Base-by-base conservation (phyloP, 495 filamentous ascomycete genomes). In the Aspergillus ostianus region DNA sequence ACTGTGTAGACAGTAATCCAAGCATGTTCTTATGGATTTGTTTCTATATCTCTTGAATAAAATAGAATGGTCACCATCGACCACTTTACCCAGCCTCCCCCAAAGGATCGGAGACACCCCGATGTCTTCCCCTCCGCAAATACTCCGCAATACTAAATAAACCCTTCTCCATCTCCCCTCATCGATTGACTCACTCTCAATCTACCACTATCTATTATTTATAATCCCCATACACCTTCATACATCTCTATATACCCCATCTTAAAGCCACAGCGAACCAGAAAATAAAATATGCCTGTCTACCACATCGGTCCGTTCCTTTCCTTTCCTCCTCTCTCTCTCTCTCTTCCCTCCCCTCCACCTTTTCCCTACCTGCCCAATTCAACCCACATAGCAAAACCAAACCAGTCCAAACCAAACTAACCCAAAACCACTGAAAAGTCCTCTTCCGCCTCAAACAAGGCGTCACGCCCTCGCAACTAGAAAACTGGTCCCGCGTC, bases 401-500 rank as follows among this genome's bases (percentile, higher is more conserved):
- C 44, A n/a, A 45, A 55, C 18, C 17, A 47, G 46, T 49, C 59
- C 65, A 60, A 70, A 50, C 12, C 23, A 26, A 58, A 56, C 15
- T 3, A 27, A 49, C 13, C 36, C 1, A 41, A 48, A 26, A 44
- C 0, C 19, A 49, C 23, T 2, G 2, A 26, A 26, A 26, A 78
- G 76, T 77, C 29, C 73, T 78, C 55, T 77, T 79, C 68, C 74
- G 73, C 66, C 73, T 77, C 52, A 79, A 79, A 58, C 61, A 61
- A 55, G 66, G 67, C 56, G 68, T 76, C 12, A 72, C 72, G 9
- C 59, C 63, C 12, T 51, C 65, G 4, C 74, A 77, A 61, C 20
- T 78, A 10, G 47, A 62, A 9, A 52, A 59, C 49, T 77, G 73
- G 74, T 53, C 60, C 0, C 29, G 67, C n/a, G 57, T 60, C n/a